Conservation (phyloP, 768 basidiomycete species). For the Tulasnella sp. region DNA sequence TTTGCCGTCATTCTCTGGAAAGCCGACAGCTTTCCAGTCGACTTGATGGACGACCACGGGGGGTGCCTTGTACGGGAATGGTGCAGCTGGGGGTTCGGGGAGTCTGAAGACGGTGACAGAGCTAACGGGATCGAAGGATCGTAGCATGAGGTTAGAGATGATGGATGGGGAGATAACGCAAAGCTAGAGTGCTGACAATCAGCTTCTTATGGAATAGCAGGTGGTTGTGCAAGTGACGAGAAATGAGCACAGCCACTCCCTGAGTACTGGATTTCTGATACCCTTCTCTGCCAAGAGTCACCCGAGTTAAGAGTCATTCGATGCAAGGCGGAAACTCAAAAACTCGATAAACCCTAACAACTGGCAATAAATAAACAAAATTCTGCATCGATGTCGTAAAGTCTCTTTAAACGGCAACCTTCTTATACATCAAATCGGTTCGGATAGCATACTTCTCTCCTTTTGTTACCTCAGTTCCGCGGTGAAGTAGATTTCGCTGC, state of each 20-base stretch:
- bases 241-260: no score
- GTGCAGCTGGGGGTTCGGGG: background rate
- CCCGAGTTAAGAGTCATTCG: no score
- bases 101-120: background rate
- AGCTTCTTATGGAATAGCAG: background rate
- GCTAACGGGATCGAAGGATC: background rate
- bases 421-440: constrained; percentile 14
- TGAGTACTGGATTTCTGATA: no score
- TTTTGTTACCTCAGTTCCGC: constrained; percentile 4
- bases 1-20: constrained; percentile 8
- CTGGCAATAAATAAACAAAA: no score
- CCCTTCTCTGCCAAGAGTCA: no score
- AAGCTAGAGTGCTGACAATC: background rate
- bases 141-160: background rate
- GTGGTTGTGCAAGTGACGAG: no score
- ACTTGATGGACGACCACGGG: constrained; percentile 10
- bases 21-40: constrained; percentile 3
- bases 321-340: no score
- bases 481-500: constrained; percentile 6
- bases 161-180: no score
- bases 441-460: constrained; percentile 13
- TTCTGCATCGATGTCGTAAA: no score
- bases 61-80: background rate
- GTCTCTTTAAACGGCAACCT: background rate
- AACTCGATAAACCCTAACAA: no score